Percentiles rank a stretch among this genome's conserved stretches.
Conservation (phyloP, 2,329 filamentous ascomycete genomes). For the Penicillium polonicum region DNA sequence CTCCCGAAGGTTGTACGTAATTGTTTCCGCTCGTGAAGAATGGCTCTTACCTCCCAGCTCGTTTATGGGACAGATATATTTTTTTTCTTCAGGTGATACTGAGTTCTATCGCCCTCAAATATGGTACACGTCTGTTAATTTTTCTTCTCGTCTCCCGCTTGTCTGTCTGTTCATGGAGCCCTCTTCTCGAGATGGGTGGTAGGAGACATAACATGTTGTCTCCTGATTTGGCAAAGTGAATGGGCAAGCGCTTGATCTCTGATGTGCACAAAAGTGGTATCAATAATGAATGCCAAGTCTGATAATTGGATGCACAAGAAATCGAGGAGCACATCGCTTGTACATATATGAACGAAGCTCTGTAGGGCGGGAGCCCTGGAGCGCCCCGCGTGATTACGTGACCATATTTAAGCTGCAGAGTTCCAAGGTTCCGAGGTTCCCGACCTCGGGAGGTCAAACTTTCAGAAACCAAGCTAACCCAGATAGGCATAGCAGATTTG, state of each 20-base stretch:
- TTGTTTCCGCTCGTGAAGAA: not conserved
- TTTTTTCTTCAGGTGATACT: not conserved
- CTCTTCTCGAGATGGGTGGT: not conserved
- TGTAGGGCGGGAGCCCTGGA: not conserved
- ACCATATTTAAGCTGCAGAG: not conserved
- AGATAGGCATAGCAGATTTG: not conserved
- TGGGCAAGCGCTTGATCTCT: not conserved
- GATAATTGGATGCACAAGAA: not conserved
- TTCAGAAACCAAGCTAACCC: not conserved
- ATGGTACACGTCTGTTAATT: not conserved
- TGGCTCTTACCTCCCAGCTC: not conserved
- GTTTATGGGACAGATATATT: rapidly evolving
- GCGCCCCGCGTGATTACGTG: not conserved
- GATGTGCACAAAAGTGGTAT: not conserved
- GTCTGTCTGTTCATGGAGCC: no score
- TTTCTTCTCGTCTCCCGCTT: not conserved
- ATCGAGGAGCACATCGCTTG: not conserved
- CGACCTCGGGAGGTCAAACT: no score
- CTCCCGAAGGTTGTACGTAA: conserved; percentile 1
- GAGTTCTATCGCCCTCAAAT: not conserved
- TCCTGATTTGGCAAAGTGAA: not conserved
- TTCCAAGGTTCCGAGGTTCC: not conserved
- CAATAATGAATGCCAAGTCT: not conserved
- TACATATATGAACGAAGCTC: not conserved
- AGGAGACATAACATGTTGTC: not conserved